Conservation (phyloP, 2,329 filamentous ascomycete genomes). For the Aspergillus melleus region DNA sequence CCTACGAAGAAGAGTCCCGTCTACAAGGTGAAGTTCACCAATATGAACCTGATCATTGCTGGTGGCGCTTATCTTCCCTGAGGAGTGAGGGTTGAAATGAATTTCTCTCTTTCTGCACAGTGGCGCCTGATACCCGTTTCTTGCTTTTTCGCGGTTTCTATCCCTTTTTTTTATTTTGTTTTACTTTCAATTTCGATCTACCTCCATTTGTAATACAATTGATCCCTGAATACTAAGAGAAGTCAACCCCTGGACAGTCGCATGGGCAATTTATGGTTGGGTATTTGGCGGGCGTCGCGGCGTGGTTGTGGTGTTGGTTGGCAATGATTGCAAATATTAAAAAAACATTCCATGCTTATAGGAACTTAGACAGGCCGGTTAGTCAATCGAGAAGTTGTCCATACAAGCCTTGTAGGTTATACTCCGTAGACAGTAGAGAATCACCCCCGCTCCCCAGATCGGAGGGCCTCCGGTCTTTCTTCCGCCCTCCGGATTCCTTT, state of each 20-base stretch:
- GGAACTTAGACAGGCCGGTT: too few relatives aligned
- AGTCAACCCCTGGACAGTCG: not conserved
- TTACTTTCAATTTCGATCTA: not conserved
- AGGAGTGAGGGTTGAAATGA: constrained; percentile 11
- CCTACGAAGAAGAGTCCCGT: constrained; percentile 95
- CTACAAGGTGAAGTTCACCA: constrained; percentile 87
- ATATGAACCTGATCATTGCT: constrained; percentile 91
- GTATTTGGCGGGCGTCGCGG: not conserved
- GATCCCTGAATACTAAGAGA: not conserved
- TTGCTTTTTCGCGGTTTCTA: not conserved
- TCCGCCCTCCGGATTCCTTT: too few relatives aligned
- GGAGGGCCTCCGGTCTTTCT: too few relatives aligned
- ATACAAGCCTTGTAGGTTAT: too few relatives aligned
- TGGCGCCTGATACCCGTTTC: constrained; percentile 22
- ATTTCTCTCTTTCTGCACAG: constrained; percentile 11
- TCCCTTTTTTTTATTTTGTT: not conserved
- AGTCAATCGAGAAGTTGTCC: not conserved
- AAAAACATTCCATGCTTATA: not conserved
- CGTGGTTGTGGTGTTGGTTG: not conserved
- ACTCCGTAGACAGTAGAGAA: too few relatives aligned
- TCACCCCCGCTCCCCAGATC: too few relatives aligned
- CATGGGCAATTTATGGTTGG: not conserved
- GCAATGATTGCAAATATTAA: not conserved
- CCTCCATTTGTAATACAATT: not conserved
- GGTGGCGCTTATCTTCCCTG: constrained; percentile 68